phyloP scores from a whole-genome alignment of 2,329 filamentous ascomycete species.

The Colletotrichum sp. region DNA sequence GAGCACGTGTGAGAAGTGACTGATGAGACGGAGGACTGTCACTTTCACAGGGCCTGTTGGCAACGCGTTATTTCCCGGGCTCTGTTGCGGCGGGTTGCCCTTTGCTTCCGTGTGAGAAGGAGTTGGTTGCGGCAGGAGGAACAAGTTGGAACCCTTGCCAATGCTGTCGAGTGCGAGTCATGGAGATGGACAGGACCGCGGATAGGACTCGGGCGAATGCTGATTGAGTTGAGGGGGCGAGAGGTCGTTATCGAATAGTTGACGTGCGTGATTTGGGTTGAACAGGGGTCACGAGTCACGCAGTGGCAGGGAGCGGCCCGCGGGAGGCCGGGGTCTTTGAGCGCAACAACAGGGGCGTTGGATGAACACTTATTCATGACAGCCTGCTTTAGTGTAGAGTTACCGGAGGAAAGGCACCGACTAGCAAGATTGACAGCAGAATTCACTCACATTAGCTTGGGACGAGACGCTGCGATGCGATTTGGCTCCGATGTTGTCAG shows the following conservation, averaged over 20 bases:
- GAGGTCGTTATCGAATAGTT: background rate
- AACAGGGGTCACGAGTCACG: slow-evolving; percentile 8
- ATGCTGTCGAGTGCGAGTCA: slow-evolving; percentile 9
- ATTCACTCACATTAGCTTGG: background rate
- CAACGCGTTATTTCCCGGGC: background rate
- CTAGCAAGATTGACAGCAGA: background rate
- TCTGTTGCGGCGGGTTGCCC: background rate
- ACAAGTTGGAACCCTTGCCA: background rate
- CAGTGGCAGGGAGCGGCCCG: slow-evolving; percentile 8
- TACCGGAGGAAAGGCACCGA: background rate
- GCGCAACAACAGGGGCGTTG: background rate
- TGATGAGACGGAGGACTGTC: background rate
- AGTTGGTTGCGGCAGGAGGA: background rate
- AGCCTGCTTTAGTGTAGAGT: background rate
- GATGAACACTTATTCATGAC: background rate
- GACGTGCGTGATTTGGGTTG: background rate
- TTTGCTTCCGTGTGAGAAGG: background rate
- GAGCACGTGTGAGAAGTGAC: background rate
- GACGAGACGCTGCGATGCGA: too few relatives aligned
- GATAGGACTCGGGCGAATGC: background rate
- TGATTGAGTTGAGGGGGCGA: background rate
- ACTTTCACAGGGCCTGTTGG: background rate
- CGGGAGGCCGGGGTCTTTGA: background rate
- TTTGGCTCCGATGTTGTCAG: background rate
- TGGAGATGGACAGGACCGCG: background rate